Base-by-base conservation (phyloP, 371 early-diverging fungal species). In the Apophysomyces elegans region DNA sequence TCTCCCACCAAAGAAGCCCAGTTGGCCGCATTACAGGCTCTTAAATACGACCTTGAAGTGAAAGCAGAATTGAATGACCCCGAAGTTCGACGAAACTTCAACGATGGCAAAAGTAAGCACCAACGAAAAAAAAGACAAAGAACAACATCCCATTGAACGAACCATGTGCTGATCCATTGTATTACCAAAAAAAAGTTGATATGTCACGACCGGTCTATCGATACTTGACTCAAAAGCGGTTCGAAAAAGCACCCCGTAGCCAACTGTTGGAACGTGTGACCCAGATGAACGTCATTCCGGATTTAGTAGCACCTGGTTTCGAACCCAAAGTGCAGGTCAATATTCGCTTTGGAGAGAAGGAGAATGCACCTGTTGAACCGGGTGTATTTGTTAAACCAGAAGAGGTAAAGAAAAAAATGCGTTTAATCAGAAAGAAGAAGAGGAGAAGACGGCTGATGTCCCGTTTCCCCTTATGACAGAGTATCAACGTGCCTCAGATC, bases 251-350 rank as follows among this genome's bases (percentile, higher is more conserved):
- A 69, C 88, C 86, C 37, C 81, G 86, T 41, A 80, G 79, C 58
- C 74, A 86, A 56, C 74, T 93, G 73, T 77, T 88, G 85, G 89
- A 93, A 75, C 87, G 93, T 60, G 62, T 90, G 58, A 81, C 87
- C 32, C 92, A 92, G 74, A 93, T 93, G 94, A 88, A 76, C 66
- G 90, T 93, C 56, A 78, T 91, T 46, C 94, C 94, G 5, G 94
- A 93, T 73, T 59, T 92, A 45, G 72, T 93, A 46, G 84, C 86
- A 21, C 77, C 85, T 37, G 84, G 74, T 46, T 69, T 81, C 32
- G 61, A 73, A 4, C 87, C 88, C 13, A 71, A 77, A 1, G 76
- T 85, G 32, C 74, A 88, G 44, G 76, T 90, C 41, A 71, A 76
- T 50, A 59, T 90, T 57, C 70, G 77, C n/a, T 76, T 79, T 37